A percentile compares a stretch with the other conserved stretches of the same genome.
Conservation (phyloP, 2,329 filamentous ascomycete species). For the Lojkania enalia region DNA sequence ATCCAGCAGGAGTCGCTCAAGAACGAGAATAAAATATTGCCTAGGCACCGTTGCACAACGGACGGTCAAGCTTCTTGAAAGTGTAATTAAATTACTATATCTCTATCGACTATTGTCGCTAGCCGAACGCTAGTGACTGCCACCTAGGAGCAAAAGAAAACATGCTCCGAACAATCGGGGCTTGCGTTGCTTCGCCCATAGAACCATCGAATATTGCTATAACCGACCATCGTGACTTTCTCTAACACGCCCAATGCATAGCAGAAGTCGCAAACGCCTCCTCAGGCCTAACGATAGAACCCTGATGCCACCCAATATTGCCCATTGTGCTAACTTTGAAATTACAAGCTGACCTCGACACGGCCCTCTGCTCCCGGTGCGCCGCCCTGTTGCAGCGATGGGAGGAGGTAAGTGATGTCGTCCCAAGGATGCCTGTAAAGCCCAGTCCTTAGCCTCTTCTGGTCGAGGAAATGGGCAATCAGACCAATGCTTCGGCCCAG, state of each 20-base stretch:
- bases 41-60: too few species aligned
- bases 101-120: too few species aligned
- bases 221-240: constrained; percentile 26
- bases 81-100: too few species aligned
- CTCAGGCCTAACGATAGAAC: constrained; percentile 27
- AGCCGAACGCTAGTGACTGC: too few species aligned
- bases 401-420: constrained; percentile 48
- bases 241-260: constrained; percentile 31
- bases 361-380: constrained; percentile 46
- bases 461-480: constrained; percentile 99
- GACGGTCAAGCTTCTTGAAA: too few species aligned
- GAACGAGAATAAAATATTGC: too few species aligned
- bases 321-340: constrained; percentile 23
- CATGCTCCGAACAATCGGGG: constrained; percentile 5
- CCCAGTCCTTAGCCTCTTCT: constrained; percentile 98
- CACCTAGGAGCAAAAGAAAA: too few species aligned
- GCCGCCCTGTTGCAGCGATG: constrained; percentile 40
- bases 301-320: constrained; percentile 30
- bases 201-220: constrained; percentile 38
- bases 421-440: constrained; percentile 97
- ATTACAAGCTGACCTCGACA: constrained; percentile 47
- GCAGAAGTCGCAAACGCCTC: constrained; percentile 31
- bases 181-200: constrained; percentile 25
- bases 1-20: too few species aligned
- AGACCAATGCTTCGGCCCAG: constrained; percentile 96